Percentiles rank a stretch among this genome's conserved stretches.
Evolutionary conservation across 2,329 filamentous ascomycete genomes (phyloP).

Genomic region (Xylariaceae sp.): DNA sequence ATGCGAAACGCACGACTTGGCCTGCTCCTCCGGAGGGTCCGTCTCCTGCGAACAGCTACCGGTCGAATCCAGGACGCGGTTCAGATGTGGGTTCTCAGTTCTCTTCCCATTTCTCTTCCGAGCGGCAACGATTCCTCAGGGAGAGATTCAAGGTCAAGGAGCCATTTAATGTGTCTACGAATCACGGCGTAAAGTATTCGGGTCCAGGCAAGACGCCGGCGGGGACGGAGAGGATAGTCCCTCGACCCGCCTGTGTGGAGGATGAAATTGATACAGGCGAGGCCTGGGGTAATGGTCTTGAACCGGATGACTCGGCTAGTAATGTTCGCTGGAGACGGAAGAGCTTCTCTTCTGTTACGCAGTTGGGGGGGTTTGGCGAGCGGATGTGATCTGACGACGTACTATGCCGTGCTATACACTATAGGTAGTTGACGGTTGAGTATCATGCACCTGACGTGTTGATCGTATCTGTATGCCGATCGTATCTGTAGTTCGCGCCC

Average conservation of each 20-base stretch:
- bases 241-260: not conserved
- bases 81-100: slow-evolving; percentile 18
- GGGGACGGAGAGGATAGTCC: not conserved
- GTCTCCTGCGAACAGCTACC: not conserved
- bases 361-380: not conserved
- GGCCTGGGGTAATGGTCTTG: not conserved
- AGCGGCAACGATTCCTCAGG: slow-evolving; percentile 17
- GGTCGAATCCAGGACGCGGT: slow-evolving; percentile 8
- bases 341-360: not conserved
- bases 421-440: not conserved
- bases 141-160: slow-evolving; percentile 13
- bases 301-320: slow-evolving; percentile 2
- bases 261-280: not conserved
- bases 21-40: slow-evolving; percentile 14
- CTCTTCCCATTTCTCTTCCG: slow-evolving; percentile 6
- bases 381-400: slow-evolving; percentile 1
- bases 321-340: not conserved
- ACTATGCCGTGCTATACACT: not conserved
- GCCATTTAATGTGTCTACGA: not conserved
- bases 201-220: not conserved
- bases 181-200: not conserved
- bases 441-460: not conserved
- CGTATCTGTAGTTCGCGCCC: too few species aligned
- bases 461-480: too few species aligned
- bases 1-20: slow-evolving; percentile 10